Base-by-base conservation (phyloP, 441 rosid species). In the Erysimum cheiri region DNA sequence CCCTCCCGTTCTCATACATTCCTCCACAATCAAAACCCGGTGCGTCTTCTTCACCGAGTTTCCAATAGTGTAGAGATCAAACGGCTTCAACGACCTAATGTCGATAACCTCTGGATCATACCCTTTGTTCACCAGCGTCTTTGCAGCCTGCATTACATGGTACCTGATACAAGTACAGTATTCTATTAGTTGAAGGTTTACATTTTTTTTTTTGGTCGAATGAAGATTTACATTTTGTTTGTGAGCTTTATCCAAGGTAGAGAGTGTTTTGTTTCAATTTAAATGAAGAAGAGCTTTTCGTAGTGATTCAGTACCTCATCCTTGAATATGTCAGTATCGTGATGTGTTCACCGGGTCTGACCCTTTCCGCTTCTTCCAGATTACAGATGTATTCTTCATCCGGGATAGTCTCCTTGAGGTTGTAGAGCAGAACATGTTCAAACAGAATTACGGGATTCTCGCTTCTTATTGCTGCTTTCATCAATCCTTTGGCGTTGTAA, bases 61-160 rank as follows among this genome's bases (percentile, higher is more conserved):
- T 26, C 98, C 97, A 13, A 93, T 91, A 0, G 88, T 89, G 84
- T 87, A 37, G 31, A 93, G 93, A 81, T 93, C 97, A 7, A 93
- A 93, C 0, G 97, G 98, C 72, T 93, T 93, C 72, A 93, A 59
- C 6, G 97, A 93, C 81, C 97, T 85, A 53, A 91, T 89, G 69
- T 91, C 96, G 12, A 93, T 87, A 15, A 93, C 92, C 67, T 93
- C 97, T 1, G 96, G 98, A 71, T 89, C 97, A 15, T 87, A 91
- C 39, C 96, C 97, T 78, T 89, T 93, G 87, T 88, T 89, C 67
- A 91, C 97, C 72, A 91, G 75, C 4, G 92, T 91, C 77, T 88
- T 93, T 24, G 96, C 96, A 33, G 96, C 98, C 80, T 91, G 96
- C 97, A 91, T 93, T 74, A 88, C 98, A 62, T 93, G 97, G 80